phyloP scores from a whole-genome alignment of 495 filamentous ascomycete species.

The Xylaria longipes region DNA sequence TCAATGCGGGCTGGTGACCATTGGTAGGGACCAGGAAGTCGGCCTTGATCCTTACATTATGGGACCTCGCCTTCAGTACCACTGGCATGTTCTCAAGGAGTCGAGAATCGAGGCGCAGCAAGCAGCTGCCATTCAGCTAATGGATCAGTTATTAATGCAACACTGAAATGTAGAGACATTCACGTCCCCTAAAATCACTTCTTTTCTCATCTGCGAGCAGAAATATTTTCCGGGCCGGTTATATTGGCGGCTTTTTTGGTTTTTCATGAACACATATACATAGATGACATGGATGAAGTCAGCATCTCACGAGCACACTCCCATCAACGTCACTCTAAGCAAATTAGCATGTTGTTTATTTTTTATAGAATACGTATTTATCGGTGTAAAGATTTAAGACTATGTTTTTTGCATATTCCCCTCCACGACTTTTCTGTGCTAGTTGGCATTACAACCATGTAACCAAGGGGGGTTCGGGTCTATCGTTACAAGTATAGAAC shows the following conservation, averaged over 20 bases:
- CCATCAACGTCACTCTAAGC: not conserved
- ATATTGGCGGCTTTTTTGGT: not conserved
- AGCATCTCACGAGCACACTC: not conserved
- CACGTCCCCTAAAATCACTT: not conserved
- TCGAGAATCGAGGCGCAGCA: constrained; percentile 24
- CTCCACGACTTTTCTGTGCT: not conserved
- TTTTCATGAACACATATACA: not conserved
- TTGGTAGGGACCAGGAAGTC: constrained; percentile 30
- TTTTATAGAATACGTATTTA: not conserved
- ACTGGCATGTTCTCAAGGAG: constrained; percentile 31
- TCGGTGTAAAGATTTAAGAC: not conserved
- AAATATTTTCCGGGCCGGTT: not conserved
- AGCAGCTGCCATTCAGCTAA: constrained; percentile 29
- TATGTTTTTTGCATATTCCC: too few species aligned
- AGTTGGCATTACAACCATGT: not conserved
- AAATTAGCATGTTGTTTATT: not conserved
- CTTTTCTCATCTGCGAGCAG: not conserved
- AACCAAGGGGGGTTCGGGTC: too few species aligned
- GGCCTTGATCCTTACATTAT: constrained; percentile 34
- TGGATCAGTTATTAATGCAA: constrained; percentile 32
- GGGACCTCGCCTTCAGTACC: constrained; percentile 30
- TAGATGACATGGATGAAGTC: not conserved
- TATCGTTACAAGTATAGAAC: too few species aligned
- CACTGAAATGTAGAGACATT: not conserved
- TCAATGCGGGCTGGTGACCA: constrained; percentile 31